A percentile compares a stretch with the other conserved stretches of the same genome.
phyloP scores from a whole-genome alignment of 768 basidiomycete species.

The Mycena metata region DNA sequence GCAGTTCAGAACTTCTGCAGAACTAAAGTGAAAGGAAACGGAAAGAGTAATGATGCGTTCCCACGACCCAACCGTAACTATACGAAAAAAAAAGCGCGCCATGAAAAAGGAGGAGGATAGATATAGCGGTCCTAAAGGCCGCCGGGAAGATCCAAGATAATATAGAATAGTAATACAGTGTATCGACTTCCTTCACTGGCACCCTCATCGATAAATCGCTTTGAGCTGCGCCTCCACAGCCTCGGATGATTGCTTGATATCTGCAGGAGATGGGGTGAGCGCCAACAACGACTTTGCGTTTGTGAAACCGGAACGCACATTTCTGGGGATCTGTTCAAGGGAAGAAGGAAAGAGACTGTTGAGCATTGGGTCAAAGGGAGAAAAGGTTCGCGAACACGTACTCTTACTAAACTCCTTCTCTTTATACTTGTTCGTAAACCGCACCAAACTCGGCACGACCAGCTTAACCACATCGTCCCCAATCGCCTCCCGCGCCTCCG shows the following conservation, averaged over 20 bases:
- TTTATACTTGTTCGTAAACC: conserved; percentile 80
- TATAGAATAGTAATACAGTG: conserved; percentile 27
- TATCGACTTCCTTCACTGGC: neutral
- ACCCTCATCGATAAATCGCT: conserved; percentile 66
- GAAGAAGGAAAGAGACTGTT: conserved; percentile 1
- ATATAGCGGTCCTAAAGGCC: no score
- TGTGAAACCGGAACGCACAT: conserved; percentile 58
- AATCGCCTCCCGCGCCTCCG: conserved; percentile 67
- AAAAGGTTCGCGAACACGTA: conserved; percentile 50
- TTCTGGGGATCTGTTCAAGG: conserved; percentile 71
- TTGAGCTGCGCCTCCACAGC: conserved; percentile 80
- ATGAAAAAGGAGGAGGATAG: no score
- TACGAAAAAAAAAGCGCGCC: no score
- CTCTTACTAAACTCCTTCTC: conserved; percentile 92
- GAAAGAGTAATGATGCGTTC: no score
- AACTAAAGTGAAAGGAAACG: no score
- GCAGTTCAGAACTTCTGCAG: no score
- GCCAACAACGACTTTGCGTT: neutral
- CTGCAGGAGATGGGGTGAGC: conserved; percentile 53
- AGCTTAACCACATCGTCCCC: conserved; percentile 83
- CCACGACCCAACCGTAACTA: no score
- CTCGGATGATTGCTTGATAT: conserved; percentile 83
- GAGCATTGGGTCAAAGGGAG: conserved; percentile 1
- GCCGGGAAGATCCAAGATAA: neutral
- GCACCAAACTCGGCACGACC: conserved; percentile 79